Conservation (phyloP, 2,329 filamentous ascomycete genomes). For the Corynespora cassiicola region DNA sequence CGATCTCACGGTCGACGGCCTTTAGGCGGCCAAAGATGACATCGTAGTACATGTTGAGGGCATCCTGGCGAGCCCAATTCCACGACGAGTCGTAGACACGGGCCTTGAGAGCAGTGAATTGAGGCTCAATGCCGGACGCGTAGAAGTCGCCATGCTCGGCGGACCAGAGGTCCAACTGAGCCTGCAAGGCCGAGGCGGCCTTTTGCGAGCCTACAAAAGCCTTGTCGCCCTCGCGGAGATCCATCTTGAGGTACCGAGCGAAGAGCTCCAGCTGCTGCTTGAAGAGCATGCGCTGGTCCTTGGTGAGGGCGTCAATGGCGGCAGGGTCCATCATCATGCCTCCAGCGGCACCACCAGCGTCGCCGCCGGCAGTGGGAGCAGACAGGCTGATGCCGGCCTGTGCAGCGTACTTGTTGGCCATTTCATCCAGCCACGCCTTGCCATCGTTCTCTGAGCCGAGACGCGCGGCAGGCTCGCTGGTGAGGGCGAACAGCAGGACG, state of each 20-base stretch:
- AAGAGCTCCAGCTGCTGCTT: conserved; percentile 98
- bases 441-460: conserved; percentile 89
- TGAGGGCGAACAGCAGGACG: conserved; percentile 84
- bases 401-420: conserved; percentile 86
- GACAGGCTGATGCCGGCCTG: conserved; percentile 84
- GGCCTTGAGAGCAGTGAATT: conserved; percentile 92
- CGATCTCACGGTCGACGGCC: conserved; percentile 94
- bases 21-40: conserved; percentile 96
- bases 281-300: conserved; percentile 94
- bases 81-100: conserved; percentile 97
- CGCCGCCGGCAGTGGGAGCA: conserved; percentile 72
- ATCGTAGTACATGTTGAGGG: conserved; percentile 98
- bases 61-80: conserved; percentile 99
- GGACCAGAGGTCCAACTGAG: conserved; percentile 93
- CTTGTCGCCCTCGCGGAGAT: conserved; percentile 95
- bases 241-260: conserved; percentile 95
- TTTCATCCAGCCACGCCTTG: conserved; percentile 88
- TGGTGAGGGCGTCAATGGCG: conserved; percentile 94
- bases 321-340: conserved; percentile 99
- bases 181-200: conserved; percentile 85
- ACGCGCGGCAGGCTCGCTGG: conserved; percentile 88
- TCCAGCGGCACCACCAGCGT: conserved; percentile 72
- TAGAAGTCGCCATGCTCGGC: conserved; percentile 97
- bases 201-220: conserved; percentile 84
- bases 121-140: conserved; percentile 89